Base-by-base conservation (phyloP, 2,329 filamentous ascomycete genomes). In the Harringtonia lauricola region DNA sequence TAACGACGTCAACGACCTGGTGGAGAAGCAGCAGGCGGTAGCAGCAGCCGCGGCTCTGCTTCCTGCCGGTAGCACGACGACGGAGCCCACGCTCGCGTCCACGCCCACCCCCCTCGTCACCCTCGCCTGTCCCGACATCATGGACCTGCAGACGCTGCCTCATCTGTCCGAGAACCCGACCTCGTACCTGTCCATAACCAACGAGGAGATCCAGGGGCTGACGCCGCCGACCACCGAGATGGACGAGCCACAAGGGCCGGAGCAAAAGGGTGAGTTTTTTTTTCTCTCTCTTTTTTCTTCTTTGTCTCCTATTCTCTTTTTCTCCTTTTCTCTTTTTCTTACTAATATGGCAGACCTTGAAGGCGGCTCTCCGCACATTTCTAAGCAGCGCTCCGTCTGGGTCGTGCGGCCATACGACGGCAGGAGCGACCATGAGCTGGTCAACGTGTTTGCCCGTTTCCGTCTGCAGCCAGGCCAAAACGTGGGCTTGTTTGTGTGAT, bases 301-400 rank as follows among this genome's bases (percentile, higher is more conserved):
- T n/a, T 15, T 31, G 21, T 3, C n/a, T 22, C 13, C 7, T 29
- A 3, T 17, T 18, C 13, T 17, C 13, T 8, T 38, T 12, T 24
- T 4, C 24, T 43, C 13, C 19, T 14, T n/a, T 24, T 39, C 36
- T 28, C 2, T 26, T 17, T 3, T 31, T 8, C 21, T 19, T 8
- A 22, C 3, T 15, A 29, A 13, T 31, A 21, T n/a, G n/a, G n/a
- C 22, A 47, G 46, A 42, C 15, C 17, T 35, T 14, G 49, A 47
- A 22, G 41, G 24, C 29, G 29, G 18, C 14, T 37, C 21, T 3
- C 41, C 29, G 9, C 42, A 21, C 15, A 38, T 43, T 3, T 26
- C 18, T 2, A 56, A 55, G 40, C 45, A 45, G 15, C 49, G 57
- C 15, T 51, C 53, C 0, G 52, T 59, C 36, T 59, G 57, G 57